phyloP scores from a whole-genome alignment of 371 early-diverging fungal genomes.

The Mucor mucedo region DNA sequence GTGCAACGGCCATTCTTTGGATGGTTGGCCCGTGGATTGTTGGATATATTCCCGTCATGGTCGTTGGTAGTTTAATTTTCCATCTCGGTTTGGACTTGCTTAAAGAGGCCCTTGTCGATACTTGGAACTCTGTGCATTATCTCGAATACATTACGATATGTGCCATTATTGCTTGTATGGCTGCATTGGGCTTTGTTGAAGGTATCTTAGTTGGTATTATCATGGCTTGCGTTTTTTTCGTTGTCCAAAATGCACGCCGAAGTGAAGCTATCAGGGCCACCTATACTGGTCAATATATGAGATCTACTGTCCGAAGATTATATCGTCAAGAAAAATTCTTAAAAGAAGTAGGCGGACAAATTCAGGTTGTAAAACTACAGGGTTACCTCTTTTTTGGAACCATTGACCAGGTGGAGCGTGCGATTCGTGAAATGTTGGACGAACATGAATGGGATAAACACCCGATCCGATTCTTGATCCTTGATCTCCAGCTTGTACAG shows the following conservation, averaged over 20 bases:
- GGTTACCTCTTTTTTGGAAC: constrained; percentile 97
- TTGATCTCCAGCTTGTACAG: constrained; percentile 88
- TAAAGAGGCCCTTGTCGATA: constrained; percentile 89
- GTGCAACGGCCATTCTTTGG: constrained; percentile 80
- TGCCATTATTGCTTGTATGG: constrained; percentile 86
- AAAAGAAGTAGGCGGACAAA: constrained; percentile 82
- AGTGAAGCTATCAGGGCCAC: constrained; percentile 77
- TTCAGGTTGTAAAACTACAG: constrained; percentile 87
- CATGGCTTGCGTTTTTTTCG: constrained; percentile 93
- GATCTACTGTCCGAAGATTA: constrained; percentile 88
- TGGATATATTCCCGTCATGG: constrained; percentile 90
- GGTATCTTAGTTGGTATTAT: constrained; percentile 93
- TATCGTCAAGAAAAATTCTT: constrained; percentile 89
- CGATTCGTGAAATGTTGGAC: constrained; percentile 70
- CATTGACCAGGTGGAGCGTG: constrained; percentile 82
- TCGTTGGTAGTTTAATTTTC: constrained; percentile 93
- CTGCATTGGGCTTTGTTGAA: constrained; percentile 89
- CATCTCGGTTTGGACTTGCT: constrained; percentile 92
- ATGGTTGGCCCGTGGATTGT: constrained; percentile 85
- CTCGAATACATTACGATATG: constrained; percentile 91
- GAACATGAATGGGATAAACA: constrained; percentile 69
- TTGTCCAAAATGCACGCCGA: constrained; percentile 81
- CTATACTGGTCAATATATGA: constrained; percentile 79
- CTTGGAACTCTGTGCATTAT: constrained; percentile 80
- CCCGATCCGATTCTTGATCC: constrained; percentile 82